Base-by-base conservation (phyloP, 768 basidiomycete genomes). In the Mycena olivaceomarginata region DNA sequence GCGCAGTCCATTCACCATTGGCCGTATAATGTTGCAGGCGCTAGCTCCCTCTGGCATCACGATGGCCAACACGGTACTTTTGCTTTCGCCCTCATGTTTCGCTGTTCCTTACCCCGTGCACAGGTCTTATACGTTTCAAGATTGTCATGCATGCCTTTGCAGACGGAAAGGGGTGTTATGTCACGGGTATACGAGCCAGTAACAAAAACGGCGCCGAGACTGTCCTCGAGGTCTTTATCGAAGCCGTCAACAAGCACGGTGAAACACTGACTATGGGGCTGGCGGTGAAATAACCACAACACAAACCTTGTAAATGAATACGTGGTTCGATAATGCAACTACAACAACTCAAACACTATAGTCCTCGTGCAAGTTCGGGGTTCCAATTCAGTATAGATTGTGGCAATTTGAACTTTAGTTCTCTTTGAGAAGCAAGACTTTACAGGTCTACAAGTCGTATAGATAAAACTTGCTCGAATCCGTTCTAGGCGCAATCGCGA, bases 181-280 rank as follows among this genome's bases (percentile, higher is more conserved):
- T 89, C 2, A 82, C 82, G 5, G 87, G 84, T 8, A 80, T 90
- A 39, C 63, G 77, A 13, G 87, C 83, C 2, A 84, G 81, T 73
- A 84, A 82, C 81, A 90, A 91, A 78, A 90, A 91, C 74, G 73
- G 81, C 2, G 83, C 86, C 3, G 56, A 78, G 0, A 91, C 88
- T 5, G 87, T 90, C 4, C 81, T 88, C 10, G 60, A 81, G 4
- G 70, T 90, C 1, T 90, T 90, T 75, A 40, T 76, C 0, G 70
- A 77, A 7, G 70, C 80, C 25, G 74, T 80, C 20, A 18, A 65
- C 13, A 56, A 48, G 1, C 83, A 84, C 79, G 87, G n/a, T n/a
- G n/a, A n/a, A n/a, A n/a, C n/a, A n/a, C n/a, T n/a, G n/a, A n/a
- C n/a, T n/a, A n/a, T n/a, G n/a, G n/a, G n/a, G n/a, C n/a, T n/a